Evolutionary conservation across 768 basidiomycete species (phyloP).

Genomic region (Ramaria rubella): DNA sequence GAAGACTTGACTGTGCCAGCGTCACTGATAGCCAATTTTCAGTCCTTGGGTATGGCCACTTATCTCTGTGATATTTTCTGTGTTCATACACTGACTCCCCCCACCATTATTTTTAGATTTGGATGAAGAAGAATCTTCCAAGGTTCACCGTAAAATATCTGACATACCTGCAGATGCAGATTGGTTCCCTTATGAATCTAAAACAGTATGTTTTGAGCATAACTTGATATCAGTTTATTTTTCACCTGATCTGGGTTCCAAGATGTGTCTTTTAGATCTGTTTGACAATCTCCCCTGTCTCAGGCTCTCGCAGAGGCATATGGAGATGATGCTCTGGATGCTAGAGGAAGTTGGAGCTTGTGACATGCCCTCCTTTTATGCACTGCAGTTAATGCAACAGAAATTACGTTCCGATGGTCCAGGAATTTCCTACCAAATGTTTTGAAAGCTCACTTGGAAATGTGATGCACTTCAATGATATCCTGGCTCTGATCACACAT

Average conservation of each 20-base stretch:
- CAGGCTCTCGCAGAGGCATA: neutral
- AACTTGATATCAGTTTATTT: neutral
- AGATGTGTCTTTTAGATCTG: neutral
- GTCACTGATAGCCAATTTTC: neutral
- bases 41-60: neutral
- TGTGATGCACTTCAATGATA: neutral
- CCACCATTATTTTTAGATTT: neutral
- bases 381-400: neutral
- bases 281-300: neutral
- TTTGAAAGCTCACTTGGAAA: neutral
- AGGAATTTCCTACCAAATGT: neutral
- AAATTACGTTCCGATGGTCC: neutral
- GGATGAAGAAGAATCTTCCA: neutral
- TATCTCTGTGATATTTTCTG: neutral
- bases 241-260: too few species aligned
- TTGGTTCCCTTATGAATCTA: neutral
- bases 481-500: neutral
- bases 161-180: neutral
- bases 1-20: neutral
- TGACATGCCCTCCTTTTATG: neutral
- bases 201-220: neutral
- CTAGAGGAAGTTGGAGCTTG: neutral
- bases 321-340: conserved; percentile 1
- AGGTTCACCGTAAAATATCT: neutral
- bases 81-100: neutral